Evolutionary conservation across 2,329 filamentous ascomycete species (phyloP).

Genomic region (Paecilomyces formosus): DNA sequence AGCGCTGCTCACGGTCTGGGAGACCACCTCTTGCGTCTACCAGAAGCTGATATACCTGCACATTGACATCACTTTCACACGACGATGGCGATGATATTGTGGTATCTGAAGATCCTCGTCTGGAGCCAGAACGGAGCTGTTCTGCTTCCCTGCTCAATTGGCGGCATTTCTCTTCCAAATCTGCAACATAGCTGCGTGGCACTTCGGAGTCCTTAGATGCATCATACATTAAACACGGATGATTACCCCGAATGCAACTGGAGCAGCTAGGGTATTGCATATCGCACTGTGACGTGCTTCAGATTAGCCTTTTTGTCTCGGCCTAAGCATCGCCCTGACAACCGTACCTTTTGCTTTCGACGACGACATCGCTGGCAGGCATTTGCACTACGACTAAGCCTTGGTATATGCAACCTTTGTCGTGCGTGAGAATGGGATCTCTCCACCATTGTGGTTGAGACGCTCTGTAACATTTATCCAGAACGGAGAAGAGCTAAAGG

Average conservation of each 20-base stretch:
- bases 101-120: neutral
- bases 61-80: neutral
- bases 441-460: neutral
- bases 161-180: conserved; percentile 12
- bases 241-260: conserved; percentile 12
- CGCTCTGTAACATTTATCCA: neutral
- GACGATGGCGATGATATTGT: neutral
- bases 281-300: conserved; percentile 12
- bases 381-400: neutral
- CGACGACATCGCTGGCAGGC: conserved; percentile 2
- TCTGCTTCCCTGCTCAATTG: conserved; percentile 9
- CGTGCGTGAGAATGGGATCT: neutral
- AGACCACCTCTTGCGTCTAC: neutral
- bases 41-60: neutral
- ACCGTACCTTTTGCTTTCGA: conserved; percentile 4
- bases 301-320: neutral
- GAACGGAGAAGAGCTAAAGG: neutral
- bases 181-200: conserved; percentile 15
- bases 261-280: conserved; percentile 14
- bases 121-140: conserved; percentile 7
- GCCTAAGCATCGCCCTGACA: neutral
- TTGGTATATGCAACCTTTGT: neutral
- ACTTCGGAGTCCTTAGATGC: conserved; percentile 16
- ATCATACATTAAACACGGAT: conserved; percentile 15
- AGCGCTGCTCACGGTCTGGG: neutral